Percentiles rank a stretch among this genome's conserved stretches.
Conservation (phyloP, 371 early-diverging fungal species). For the Actinomortierella wolfii region DNA sequence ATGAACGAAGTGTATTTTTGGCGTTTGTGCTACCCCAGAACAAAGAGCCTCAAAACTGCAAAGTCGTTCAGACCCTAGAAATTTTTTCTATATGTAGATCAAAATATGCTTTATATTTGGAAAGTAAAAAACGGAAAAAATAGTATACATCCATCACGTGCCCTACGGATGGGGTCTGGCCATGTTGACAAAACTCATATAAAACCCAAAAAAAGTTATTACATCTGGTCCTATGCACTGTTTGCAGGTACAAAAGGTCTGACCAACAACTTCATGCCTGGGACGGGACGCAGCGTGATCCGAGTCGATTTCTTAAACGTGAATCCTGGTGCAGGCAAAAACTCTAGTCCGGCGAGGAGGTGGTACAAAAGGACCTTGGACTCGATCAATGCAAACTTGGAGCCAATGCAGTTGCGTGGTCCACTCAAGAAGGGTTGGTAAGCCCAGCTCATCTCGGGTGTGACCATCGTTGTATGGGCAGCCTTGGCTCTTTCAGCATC, state of each 20-base stretch:
- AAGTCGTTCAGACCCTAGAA: no score
- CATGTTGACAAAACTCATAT: no score
- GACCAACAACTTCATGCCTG: conserved; percentile 41
- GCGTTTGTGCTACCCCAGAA: no score
- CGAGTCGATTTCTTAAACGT: conserved; percentile 33
- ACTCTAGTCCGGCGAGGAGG: conserved; percentile 43
- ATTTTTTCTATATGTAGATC: no score
- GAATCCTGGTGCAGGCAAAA: conserved; percentile 35
- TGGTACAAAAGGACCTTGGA: conserved; percentile 48
- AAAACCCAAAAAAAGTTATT: no score
- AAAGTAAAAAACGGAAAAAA: no score
- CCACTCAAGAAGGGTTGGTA: conserved; percentile 70
- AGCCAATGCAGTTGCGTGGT: conserved; percentile 47
- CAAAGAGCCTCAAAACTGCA: no score
- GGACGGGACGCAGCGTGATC: conserved; percentile 46
- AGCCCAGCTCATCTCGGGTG: conserved; percentile 38
- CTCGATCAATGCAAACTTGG: conserved; percentile 52
- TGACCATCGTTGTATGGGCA: conserved; percentile 1
- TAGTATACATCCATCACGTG: no score
- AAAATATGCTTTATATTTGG: no score
- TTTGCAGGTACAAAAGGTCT: background rate
- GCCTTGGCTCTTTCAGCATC: conserved; percentile 28
- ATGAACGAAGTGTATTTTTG: no score
- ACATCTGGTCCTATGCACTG: no score
- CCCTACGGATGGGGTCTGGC: no score